phyloP scores from a whole-genome alignment of 2,329 filamentous ascomycete species.

The Aschersonia sp. region DNA sequence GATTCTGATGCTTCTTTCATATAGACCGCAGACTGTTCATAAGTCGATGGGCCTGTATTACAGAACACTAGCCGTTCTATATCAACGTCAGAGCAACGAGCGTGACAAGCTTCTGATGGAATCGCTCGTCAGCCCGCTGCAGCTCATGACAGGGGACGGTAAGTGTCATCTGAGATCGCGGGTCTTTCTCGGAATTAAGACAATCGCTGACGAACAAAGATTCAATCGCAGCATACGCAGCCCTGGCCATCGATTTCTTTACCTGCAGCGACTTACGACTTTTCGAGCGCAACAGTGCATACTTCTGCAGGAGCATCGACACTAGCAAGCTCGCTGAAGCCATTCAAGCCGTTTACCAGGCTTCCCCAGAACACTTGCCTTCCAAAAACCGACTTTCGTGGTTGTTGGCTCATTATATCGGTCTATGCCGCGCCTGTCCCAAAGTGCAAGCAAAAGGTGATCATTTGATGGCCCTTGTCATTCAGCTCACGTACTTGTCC shows the following conservation, averaged over 20 bases:
- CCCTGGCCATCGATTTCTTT: constrained; percentile 25
- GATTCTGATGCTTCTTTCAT: constrained; percentile 14
- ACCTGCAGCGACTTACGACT: constrained; percentile 19
- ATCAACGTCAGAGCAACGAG: constrained; percentile 9
- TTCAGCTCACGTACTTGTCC: constrained; percentile 37
- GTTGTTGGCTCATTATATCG: constrained; percentile 54
- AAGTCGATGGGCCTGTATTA: constrained; percentile 22
- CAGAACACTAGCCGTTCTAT: constrained; percentile 21
- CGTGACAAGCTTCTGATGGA: constrained; percentile 11
- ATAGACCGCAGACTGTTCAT: constrained; percentile 10
- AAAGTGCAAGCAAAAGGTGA: constrained; percentile 19
- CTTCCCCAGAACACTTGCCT: constrained; percentile 9
- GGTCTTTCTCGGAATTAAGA: no score
- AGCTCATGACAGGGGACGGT: constrained; percentile 8
- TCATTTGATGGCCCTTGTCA: constrained; percentile 37
- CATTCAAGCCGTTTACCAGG: constrained; percentile 22
- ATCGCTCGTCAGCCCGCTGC: constrained; percentile 16
- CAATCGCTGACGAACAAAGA: neutral
- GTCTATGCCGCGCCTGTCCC: constrained; percentile 29
- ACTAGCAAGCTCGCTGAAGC: constrained; percentile 24
- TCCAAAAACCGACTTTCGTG: constrained; percentile 37
- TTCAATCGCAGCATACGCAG: constrained; percentile 14
- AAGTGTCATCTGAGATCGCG: neutral
- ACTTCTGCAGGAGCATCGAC: constrained; percentile 22
- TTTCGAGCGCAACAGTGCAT: constrained; percentile 24